These are phyloP conservation scores for Xerocomus amazonicus DNA, from an alignment of 1,284 basidiomycete species.

Conservation along the genomic window DNA sequence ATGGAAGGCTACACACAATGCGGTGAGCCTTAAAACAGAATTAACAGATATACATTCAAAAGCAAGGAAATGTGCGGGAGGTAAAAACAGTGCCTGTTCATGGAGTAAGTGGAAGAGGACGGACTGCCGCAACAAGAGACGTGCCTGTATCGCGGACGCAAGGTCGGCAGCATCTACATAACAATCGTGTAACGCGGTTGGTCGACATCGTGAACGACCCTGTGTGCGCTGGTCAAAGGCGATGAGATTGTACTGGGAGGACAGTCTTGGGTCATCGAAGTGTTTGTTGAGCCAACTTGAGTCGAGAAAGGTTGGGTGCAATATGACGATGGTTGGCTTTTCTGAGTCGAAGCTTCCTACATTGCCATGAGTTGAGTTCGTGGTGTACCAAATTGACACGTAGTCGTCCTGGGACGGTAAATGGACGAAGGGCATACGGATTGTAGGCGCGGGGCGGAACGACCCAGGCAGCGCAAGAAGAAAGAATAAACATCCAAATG, in stretches of 20 bases:
- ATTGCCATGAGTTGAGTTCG: slow-evolving; percentile 51
- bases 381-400: slow-evolving; percentile 66
- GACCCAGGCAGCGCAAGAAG: slow-evolving; percentile 5
- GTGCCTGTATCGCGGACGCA: slow-evolving; percentile 59
- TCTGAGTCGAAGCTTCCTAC: slow-evolving; percentile 62
- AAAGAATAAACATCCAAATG: slow-evolving; percentile 5
- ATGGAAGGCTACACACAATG: slow-evolving; percentile 43
- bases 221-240: slow-evolving; percentile 68
- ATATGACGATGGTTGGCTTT: slow-evolving; percentile 61
- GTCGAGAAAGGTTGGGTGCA: slow-evolving; percentile 67
- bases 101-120: neutral
- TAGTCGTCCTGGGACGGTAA: slow-evolving; percentile 60
- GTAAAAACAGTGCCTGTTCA: slow-evolving; percentile 54
- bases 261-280: slow-evolving; percentile 61
- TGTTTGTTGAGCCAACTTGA: slow-evolving; percentile 64
- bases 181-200: slow-evolving; percentile 56
- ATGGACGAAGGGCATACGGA: slow-evolving; percentile 67
- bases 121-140: slow-evolving; percentile 19
- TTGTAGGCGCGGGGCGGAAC: slow-evolving; percentile 1
- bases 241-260: slow-evolving; percentile 58
- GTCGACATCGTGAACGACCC: slow-evolving; percentile 57
- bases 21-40: slow-evolving; percentile 56
- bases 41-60: slow-evolving; percentile 53
- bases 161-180: slow-evolving; percentile 76
- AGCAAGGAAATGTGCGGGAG: slow-evolving; percentile 65